phyloP scores from a whole-genome alignment of 2,329 filamentous ascomycete genomes.

The Pseudogymnoascus sp. region DNA sequence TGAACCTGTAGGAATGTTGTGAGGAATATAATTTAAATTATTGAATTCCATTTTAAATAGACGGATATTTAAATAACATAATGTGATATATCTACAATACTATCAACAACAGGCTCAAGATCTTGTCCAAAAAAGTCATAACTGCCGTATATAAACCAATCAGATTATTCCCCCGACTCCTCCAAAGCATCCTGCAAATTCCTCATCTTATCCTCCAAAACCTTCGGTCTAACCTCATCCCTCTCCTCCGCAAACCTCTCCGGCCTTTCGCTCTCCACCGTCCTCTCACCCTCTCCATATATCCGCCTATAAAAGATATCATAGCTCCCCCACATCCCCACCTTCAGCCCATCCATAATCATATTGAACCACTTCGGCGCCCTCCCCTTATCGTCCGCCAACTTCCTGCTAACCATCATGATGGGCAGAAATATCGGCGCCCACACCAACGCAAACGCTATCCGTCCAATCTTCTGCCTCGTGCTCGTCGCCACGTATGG shows the following conservation, averaged over 20 bases:
- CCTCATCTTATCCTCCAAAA: not conserved
- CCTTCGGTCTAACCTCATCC: not conserved
- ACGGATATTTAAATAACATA: not conserved
- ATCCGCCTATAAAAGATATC: constrained; percentile 53
- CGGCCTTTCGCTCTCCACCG: constrained; percentile 25
- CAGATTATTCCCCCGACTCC: not conserved
- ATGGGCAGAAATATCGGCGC: constrained; percentile 48
- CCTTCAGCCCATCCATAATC: constrained; percentile 45
- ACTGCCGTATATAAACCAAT: not conserved
- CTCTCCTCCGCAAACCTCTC: constrained; percentile 11
- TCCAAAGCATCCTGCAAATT: not conserved
- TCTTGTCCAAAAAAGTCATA: not conserved
- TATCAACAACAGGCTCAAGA: not conserved
- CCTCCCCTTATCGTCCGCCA: constrained; percentile 59
- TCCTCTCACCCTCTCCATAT: constrained; percentile 83
- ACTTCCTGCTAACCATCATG: constrained; percentile 38
- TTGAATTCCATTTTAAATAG: not conserved
- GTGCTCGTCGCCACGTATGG: constrained; percentile 62
- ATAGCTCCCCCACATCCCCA: constrained; percentile 55
- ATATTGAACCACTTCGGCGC: constrained; percentile 59
- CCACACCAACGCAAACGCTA: constrained; percentile 54
- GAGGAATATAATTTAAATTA: not conserved
- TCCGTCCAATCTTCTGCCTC: constrained; percentile 58
- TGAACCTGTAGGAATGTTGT: not conserved
- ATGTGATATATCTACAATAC: not conserved